Conservation (phyloP, 768 basidiomycete species). For the Tephrocybe rancida region DNA sequence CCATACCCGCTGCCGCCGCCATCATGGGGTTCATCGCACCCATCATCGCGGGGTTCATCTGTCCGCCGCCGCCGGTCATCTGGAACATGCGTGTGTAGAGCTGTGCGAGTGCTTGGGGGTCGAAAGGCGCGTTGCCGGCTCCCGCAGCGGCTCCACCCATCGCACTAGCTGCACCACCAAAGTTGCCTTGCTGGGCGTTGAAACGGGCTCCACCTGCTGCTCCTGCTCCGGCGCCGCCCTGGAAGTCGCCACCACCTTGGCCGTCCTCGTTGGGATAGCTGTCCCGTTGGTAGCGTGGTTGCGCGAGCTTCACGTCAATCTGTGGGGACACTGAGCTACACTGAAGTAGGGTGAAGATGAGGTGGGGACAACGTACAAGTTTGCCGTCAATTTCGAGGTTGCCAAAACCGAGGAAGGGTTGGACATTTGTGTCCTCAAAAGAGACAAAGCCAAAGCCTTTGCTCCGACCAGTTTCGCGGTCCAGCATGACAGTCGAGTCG, state of each 20-base stretch:
- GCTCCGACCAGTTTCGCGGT: constrained; percentile 91
- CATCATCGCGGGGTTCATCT: constrained; percentile 64
- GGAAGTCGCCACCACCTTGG: constrained; percentile 26
- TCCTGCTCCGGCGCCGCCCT: constrained; percentile 17
- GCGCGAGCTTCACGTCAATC: constrained; percentile 98
- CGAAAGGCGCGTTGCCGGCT: constrained; percentile 70
- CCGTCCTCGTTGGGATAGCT: constrained; percentile 54
- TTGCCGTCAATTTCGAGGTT: constrained; percentile 95
- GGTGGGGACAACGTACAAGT: constrained; percentile 53
- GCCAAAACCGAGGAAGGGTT: constrained; percentile 85
- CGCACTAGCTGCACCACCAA: constrained; percentile 28
- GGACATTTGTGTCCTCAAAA: constrained; percentile 89
- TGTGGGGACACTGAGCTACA: constrained; percentile 27
- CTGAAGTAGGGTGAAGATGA: not conserved
- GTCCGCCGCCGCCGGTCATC: constrained; percentile 61
- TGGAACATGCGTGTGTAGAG: constrained; percentile 97
- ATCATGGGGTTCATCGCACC: constrained; percentile 39
- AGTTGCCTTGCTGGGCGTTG: constrained; percentile 41
- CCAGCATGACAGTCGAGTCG: constrained; percentile 98
- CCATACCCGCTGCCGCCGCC: constrained; percentile 10
- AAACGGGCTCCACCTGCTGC: no score
- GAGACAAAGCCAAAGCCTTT: constrained; percentile 99
- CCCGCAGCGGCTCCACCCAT: constrained; percentile 24
- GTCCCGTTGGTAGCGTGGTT: constrained; percentile 84
- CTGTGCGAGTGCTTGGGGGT: constrained; percentile 89